Evolutionary conservation across 495 filamentous ascomycete genomes (phyloP), one percentile per base, ranked within the genome.

Genomic region (Xylaria sp.): DNA sequence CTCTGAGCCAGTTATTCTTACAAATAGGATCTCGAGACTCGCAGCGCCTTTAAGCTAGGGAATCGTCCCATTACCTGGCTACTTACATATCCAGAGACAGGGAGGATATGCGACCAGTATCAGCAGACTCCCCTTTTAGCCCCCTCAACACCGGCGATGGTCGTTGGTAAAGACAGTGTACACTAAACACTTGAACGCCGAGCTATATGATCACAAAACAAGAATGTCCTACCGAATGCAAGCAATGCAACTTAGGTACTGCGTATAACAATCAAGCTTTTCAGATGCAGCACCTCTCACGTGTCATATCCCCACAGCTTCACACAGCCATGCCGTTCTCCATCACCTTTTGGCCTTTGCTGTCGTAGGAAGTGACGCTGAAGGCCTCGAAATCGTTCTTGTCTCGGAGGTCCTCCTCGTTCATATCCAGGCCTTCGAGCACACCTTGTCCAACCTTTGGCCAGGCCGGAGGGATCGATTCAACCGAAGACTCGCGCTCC

Each of bases 401-500:
- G 29, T 86, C 85, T 19, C 81, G 80, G 58, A 87, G 69, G 53
- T 82, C 80, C 3, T 82, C 74, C 64, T 88, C 87, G 29, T 87
- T 78, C 21, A 80, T 74, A 66, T 86, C 85, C 21, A 88, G 72
- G 44, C 78, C 79, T 6, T 77, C 76, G 61, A 87, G 86, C 59
- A 87, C 63, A 9, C 87, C 87, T 62, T 87, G 87, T 3, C 91
- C 92, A 17, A 89, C 81, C 73, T 88, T 87, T 1, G 92, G 91
- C 82, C 93, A 93, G 11, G 90, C 80, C 26, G 89, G 83, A 52
- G 87, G 88, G 6, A 85, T 74, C 19, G 84, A 81, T 35, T 86
- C 84, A 5, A 46, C 50, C 0, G 77, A 79, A 2, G 68, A 71
- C 33, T 77, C 77, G 29, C 75, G 55, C 5, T 61, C 68, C 12